A percentile compares a stretch with the other conserved stretches of the same genome.
These are phyloP conservation scores for Hortiboletus rubellus DNA, from an alignment of 1,284 basidiomycete genomes.

Conservation along the genomic window DNA sequence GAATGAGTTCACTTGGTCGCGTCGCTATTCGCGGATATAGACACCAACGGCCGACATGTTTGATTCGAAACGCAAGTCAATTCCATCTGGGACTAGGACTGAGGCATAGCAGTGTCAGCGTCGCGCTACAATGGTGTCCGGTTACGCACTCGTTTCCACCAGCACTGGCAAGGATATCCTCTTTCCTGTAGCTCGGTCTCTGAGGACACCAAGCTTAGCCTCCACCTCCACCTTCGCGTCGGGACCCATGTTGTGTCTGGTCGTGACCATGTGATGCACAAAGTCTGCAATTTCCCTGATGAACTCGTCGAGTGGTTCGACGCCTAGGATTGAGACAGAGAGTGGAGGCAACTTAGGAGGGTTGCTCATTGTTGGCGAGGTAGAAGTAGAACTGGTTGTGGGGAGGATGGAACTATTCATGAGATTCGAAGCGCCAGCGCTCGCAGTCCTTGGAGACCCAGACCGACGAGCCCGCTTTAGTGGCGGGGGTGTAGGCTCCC, in stretches of 20 bases:
- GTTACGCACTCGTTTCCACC: conserved; percentile 82
- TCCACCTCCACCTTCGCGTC: conserved; percentile 76
- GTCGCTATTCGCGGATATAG: conserved; percentile 10
- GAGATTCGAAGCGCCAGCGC: conserved; percentile 21
- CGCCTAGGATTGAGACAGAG: conserved; percentile 86
- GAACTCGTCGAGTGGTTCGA: conserved; percentile 94
- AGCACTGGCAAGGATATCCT: conserved; percentile 73
- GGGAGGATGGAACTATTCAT: conserved; percentile 16
- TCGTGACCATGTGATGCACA: conserved; percentile 69
- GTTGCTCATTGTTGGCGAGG: conserved; percentile 28
- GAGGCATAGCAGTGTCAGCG: conserved; percentile 6
- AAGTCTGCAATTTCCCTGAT: conserved; percentile 91
- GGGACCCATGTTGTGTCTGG: conserved; percentile 48
- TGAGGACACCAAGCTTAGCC: conserved; percentile 87
- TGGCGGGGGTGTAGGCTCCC: conserved; percentile 28
- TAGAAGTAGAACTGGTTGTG: conserved; percentile 11
- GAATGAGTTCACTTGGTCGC: conserved; percentile 6
- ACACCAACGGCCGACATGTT: conserved; percentile 84
- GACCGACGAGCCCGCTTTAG: conserved; percentile 30
- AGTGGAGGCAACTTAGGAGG: conserved; percentile 55
- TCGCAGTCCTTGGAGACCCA: conserved; percentile 17
- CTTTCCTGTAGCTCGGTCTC: conserved; percentile 56
- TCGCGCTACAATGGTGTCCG: not conserved
- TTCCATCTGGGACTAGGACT: conserved; percentile 54
- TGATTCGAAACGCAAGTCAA: conserved; percentile 81